Conservation (phyloP, 257 asterid genomes). For the Nemophila menziesii region DNA sequence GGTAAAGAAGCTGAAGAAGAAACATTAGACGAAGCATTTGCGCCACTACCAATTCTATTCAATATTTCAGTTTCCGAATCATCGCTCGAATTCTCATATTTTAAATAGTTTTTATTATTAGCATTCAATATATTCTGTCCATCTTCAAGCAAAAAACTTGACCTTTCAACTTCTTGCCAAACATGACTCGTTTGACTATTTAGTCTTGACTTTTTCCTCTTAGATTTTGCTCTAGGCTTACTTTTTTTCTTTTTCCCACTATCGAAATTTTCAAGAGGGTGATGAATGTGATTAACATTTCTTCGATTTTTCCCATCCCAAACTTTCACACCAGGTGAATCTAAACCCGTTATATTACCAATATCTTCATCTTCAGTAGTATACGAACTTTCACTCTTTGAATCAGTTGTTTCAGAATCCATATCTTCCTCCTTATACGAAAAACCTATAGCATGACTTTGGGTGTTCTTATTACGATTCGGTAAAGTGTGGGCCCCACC, state of each 20-base stretch:
- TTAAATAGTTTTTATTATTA: conserved; percentile 28
- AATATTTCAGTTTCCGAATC: conserved; percentile 62
- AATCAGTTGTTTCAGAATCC: conserved; percentile 46
- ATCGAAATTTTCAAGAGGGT: conserved; percentile 75
- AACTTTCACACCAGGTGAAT: conserved; percentile 77
- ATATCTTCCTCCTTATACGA: conserved; percentile 37
- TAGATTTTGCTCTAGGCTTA: conserved; percentile 37
- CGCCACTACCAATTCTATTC: conserved; percentile 48
- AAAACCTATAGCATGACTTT: conserved; percentile 10
- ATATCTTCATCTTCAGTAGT: conserved; percentile 69
- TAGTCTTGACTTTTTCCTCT: conserved; percentile 52
- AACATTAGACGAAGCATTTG: conserved; percentile 60
- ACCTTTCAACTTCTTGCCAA: conserved; percentile 84
- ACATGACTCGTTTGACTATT: conserved; percentile 41
- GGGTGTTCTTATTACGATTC: conserved; percentile 14
- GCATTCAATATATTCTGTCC: conserved; percentile 52
- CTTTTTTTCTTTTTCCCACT: conserved; percentile 40
- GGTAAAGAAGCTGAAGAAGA: conserved; percentile 53
- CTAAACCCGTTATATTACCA: conserved; percentile 61
- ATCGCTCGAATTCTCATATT: conserved; percentile 56
- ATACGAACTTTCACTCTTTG: conserved; percentile 56
- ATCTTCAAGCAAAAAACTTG: conserved; percentile 62
- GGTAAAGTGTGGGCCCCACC: conserved; percentile 17
- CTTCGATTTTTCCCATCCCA: conserved; percentile 85
- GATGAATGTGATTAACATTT: conserved; percentile 70